Conservation (phyloP, 495 filamentous ascomycete genomes). For the Cairneyella variabilis region DNA sequence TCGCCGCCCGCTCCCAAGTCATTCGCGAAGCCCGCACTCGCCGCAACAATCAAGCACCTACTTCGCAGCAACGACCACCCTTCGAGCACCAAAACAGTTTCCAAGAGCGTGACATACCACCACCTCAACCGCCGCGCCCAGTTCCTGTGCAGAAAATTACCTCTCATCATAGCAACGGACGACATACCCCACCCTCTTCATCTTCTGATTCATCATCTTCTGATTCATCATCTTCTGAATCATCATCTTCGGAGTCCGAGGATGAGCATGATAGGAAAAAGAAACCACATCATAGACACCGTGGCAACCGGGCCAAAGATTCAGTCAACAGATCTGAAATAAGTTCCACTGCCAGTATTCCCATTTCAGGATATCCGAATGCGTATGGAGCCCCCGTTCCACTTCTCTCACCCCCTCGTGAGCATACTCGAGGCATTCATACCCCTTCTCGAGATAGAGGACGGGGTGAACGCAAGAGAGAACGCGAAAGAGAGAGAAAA, state of each 20-base stretch:
- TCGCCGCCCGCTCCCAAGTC: constrained; percentile 50
- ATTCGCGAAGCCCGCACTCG: constrained; percentile 41
- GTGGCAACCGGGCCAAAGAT: no score
- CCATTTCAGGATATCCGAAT: constrained; percentile 13
- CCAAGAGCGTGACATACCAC: not conserved
- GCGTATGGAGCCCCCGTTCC: constrained; percentile 4
- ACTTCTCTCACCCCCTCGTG: not conserved
- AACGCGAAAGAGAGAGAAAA: constrained; percentile 16
- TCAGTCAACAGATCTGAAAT: not conserved
- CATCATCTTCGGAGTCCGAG: constrained; percentile 8
- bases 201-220: constrained; percentile 6
- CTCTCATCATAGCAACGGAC: not conserved
- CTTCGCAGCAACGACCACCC: not conserved
- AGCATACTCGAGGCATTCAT: not conserved
- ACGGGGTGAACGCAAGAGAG: not conserved
- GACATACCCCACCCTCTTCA: constrained; percentile 10
- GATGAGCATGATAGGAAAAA: not conserved
- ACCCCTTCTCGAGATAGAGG: not conserved
- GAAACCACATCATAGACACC: not conserved
- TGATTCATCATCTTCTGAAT: no score
- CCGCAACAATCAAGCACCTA: no score
- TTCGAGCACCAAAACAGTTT: constrained; percentile 2
- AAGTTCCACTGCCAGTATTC: not conserved
- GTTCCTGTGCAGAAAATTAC: not conserved
- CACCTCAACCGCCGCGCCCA: constrained; percentile 9